Evolutionary conservation across 768 basidiomycete genomes (phyloP).

Genomic region (Lactarius psammicola): DNA sequence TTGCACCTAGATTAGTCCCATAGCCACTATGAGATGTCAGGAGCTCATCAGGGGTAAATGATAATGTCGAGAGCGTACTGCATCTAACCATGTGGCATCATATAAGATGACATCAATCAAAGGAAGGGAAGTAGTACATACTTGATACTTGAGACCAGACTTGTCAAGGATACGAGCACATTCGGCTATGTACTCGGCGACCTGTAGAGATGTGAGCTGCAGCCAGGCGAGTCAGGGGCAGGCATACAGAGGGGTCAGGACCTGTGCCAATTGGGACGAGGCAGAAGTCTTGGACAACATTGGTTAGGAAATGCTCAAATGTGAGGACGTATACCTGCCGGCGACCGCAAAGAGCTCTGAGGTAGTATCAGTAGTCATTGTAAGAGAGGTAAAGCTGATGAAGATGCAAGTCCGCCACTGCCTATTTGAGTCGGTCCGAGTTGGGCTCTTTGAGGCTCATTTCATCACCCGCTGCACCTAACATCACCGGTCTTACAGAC

Average conservation of each 20-base stretch:
- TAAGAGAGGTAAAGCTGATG: background rate
- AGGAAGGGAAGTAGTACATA: conserved; percentile 34
- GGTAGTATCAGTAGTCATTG: conserved; percentile 34
- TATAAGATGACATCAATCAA: background rate
- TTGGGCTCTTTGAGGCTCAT: background rate
- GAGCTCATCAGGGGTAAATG: background rate
- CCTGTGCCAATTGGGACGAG: conserved; percentile 82
- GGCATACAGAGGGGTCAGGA: conserved; percentile 58
- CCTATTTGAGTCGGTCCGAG: background rate
- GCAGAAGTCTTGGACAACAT: conserved; percentile 69
- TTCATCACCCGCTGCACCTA: background rate
- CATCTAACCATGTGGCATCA: conserved; percentile 45
- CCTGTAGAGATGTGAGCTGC: conserved; percentile 41
- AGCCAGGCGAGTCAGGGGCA: background rate
- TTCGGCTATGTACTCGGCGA: conserved; percentile 76
- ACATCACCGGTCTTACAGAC: background rate
- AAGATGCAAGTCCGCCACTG: background rate
- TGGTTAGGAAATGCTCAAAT: conserved; percentile 10
- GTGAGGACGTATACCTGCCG: conserved; percentile 41
- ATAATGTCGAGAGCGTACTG: conserved; percentile 49
- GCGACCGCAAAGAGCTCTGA: conserved; percentile 73
- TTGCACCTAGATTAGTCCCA: conserved; percentile 81
- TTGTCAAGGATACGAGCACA: conserved; percentile 81
- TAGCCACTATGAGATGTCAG: conserved; percentile 59
- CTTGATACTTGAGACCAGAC: conserved; percentile 81